Base-by-base conservation (phyloP, 2,329 filamentous ascomycete species). In the Diaporthe citrichinensis region DNA sequence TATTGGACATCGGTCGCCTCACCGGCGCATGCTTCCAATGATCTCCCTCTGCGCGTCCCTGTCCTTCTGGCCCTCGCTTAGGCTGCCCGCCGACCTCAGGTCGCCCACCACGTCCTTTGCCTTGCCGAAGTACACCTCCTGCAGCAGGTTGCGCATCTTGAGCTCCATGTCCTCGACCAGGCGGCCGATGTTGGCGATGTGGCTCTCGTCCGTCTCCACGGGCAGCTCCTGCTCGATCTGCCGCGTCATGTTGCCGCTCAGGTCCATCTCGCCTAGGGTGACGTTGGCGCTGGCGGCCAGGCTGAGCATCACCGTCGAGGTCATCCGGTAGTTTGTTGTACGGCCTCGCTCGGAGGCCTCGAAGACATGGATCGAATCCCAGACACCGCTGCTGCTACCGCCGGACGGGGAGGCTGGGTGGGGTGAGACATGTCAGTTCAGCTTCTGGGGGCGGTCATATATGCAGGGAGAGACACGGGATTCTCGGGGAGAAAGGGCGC, bases 51-150 rank as follows among this genome's bases (percentile, higher is more conserved):
- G 97, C 75, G 94, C 92, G 80, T 95, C 94, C 77, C 94, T 91
- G 79, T 98, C 96, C 82, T 90, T 91, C 82, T 94, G 95, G 53
- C 93, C 92, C 85, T 98, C 95, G 78, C 94, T 97, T 84, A 98
- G 86, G 78, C 94, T 92, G 71, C 92, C 92, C 78, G 98, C 90
- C 85, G 96, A 98, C 84, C 97, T 91, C 85, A 99, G 86, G 84
- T 99, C 96, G 73, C 96, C 97, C 4, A 99, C 96, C 4, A 99
- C 95, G 85, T 99, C 97, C 90, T 98, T 98, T 73, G 97, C 96
- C 89, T 99, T 99, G 83, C 97, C 97, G 86, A 99, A 99, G 87
- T 99, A 99, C 68, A 99, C 97, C 86, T 99, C 97, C 88, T 99
- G 96, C 84, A 99, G 88, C 85, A 98, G 85, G 85, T 99, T 99